Conservation (phyloP, 129 eudicot genomes). For the Flaveria bidentis region DNA sequence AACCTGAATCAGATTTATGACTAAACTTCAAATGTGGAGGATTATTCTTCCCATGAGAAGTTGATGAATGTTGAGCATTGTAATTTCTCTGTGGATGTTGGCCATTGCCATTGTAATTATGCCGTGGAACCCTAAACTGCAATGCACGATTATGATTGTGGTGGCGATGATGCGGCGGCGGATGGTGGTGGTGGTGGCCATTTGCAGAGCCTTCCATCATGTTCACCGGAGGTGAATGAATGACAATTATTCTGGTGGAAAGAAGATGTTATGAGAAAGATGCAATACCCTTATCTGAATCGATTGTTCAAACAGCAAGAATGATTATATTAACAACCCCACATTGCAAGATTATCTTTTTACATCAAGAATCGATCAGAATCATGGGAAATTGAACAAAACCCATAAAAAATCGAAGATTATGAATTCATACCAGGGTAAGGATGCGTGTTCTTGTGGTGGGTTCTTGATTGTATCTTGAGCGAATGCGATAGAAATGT, state of each 20-base stretch:
- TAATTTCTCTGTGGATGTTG: slow-evolving; percentile 21
- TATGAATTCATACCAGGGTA: not conserved
- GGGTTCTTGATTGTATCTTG: not conserved
- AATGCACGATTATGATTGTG: slow-evolving; percentile 20
- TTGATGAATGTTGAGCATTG: not conserved
- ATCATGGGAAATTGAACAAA: not conserved
- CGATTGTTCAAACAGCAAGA: not conserved
- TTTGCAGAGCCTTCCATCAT: slow-evolving; percentile 28
- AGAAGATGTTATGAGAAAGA: slow-evolving; percentile 12
- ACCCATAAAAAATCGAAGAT: not conserved
- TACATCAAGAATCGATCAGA: not conserved
- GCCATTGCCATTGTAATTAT: slow-evolving; percentile 10
- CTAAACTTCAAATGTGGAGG: slow-evolving; percentile 16
- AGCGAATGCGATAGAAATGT: not conserved
- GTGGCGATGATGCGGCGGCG: slow-evolving; percentile 12
- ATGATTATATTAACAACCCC: not conserved
- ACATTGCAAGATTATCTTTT: not conserved
- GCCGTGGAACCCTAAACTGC: slow-evolving; percentile 12
- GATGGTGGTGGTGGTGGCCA: slow-evolving; percentile 14
- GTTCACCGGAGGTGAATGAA: not conserved
- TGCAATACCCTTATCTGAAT: not conserved
- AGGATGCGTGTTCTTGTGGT: not conserved
- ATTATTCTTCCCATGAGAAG: slow-evolving; percentile 20
- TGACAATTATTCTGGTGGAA: slow-evolving; percentile 9
- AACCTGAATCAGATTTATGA: slow-evolving; percentile 15